These are phyloP conservation scores for Globisporangium polare DNA, from an alignment of 352 stramenopile species.

Conservation along the genomic window DNA sequence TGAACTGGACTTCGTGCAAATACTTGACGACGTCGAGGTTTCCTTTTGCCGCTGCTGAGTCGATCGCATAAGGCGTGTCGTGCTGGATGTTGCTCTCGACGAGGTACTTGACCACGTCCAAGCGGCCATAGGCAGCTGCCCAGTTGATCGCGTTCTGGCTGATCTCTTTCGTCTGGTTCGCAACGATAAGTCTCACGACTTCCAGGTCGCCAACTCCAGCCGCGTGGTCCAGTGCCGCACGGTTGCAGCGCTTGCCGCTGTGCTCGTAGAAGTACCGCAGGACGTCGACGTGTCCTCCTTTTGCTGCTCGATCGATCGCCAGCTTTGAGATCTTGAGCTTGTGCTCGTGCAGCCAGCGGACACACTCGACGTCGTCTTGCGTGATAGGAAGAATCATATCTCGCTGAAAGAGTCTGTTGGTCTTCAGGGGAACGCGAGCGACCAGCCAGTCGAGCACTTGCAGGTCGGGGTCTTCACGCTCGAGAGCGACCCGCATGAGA, in stretches of 20 bases:
- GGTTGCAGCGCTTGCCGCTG: not conserved
- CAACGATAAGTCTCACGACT: not conserved
- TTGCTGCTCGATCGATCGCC: not conserved
- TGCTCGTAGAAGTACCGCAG: not conserved
- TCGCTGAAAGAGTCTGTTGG: not conserved
- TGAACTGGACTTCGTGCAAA: not conserved
- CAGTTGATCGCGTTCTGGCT: not conserved
- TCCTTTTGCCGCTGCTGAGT: not conserved
- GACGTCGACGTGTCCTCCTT: not conserved
- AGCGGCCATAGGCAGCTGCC: not conserved
- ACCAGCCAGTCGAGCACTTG: slow-evolving; percentile 5
- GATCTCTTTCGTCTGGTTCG: not conserved
- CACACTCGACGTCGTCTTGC: not conserved
- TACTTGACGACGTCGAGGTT: not conserved
- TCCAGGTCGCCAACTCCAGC: not conserved
- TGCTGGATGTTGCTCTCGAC: not conserved
- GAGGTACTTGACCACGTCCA: not conserved
- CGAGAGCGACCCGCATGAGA: not conserved
- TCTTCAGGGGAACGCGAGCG: not conserved
- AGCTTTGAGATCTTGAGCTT: not conserved
- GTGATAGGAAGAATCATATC: not conserved
- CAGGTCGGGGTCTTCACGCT: not conserved
- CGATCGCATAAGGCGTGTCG: not conserved
- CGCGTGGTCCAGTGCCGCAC: not conserved
- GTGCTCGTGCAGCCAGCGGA: slow-evolving; percentile 5